A percentile compares a stretch with the other conserved stretches of the same genome.
Evolutionary conservation across 805 yeast species (phyloP).

Genomic region (Sporopachydermia lactativora): DNA sequence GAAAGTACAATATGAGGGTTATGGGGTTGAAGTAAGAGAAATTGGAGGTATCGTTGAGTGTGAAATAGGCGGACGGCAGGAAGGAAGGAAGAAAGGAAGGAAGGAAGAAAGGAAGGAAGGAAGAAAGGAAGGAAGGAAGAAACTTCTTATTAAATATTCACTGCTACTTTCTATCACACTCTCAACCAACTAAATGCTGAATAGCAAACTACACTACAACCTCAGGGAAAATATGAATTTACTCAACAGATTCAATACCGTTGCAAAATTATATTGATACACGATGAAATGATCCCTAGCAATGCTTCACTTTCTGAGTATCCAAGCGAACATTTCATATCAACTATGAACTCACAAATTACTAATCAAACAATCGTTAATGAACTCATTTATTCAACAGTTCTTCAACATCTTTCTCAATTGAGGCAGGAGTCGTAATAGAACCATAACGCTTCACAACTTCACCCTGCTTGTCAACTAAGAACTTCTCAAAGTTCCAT

Average conservation of each 20-base stretch:
- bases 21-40: too few species aligned
- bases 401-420: constrained; percentile 45
- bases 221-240: not conserved
- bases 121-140: constrained; percentile 9
- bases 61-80: constrained; percentile 1
- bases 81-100: constrained; percentile 3
- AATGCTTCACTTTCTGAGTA: too few species aligned
- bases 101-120: constrained; percentile 2
- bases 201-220: too few species aligned
- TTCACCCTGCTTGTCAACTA: constrained; percentile 41
- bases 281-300: constrained; percentile 1
- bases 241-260: not conserved
- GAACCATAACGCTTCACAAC: constrained; percentile 54
- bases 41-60: too few species aligned
- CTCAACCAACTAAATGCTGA: too few species aligned
- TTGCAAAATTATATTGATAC: not conserved
- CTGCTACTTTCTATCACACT: too few species aligned
- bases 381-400: constrained; percentile 24
- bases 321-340: too few species aligned
- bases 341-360: too few species aligned
- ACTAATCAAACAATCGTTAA: constrained; percentile 1
- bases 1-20: too few species aligned
- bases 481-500: constrained; percentile 74
- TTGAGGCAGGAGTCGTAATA: constrained; percentile 46
- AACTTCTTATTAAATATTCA: too few species aligned